These are phyloP conservation scores for Scedosporium minutisporum DNA, from an alignment of 2,329 filamentous ascomycete genomes.

Conservation along the genomic window DNA sequence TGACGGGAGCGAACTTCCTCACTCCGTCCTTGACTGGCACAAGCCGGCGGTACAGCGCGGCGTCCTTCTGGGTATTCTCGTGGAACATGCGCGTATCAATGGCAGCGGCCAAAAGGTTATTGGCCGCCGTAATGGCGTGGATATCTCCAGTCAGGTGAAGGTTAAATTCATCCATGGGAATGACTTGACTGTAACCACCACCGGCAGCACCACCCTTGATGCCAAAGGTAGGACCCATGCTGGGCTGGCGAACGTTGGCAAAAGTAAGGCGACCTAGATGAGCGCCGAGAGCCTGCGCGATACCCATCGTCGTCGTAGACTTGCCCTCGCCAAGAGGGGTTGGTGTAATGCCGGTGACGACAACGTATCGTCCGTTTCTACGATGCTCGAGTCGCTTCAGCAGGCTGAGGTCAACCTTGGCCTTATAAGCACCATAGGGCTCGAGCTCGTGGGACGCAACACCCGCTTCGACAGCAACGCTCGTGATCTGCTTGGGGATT, in stretches of 20 bases:
- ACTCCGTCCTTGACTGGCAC: conserved; percentile 86
- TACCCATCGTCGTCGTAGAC: conserved; percentile 92
- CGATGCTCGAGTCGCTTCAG: conserved; percentile 80
- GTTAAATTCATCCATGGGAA: conserved; percentile 99
- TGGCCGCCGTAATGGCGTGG: conserved; percentile 91
- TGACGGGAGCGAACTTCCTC: conserved; percentile 76
- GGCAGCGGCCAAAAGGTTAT: conserved; percentile 91
- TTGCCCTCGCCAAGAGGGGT: conserved; percentile 96
- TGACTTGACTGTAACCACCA: conserved; percentile 97
- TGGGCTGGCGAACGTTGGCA: conserved; percentile 93
- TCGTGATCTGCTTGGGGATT: conserved; percentile 81
- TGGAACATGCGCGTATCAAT: conserved; percentile 99
- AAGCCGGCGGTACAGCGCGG: conserved; percentile 73
- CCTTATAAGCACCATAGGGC: conserved; percentile 91
- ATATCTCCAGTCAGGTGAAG: conserved; percentile 96
- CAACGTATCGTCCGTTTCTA: conserved; percentile 78
- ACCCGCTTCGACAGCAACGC: conserved; percentile 75
- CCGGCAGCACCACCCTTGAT: conserved; percentile 98
- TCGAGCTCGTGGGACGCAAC: conserved; percentile 85
- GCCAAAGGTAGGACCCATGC: conserved; percentile 94
- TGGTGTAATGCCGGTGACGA: conserved; percentile 92
- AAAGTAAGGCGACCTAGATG: conserved; percentile 83
- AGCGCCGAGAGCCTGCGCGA: conserved; percentile 84
- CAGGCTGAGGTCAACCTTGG: conserved; percentile 79
- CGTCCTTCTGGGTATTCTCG: conserved; percentile 90